Percentiles rank a stretch among this genome's conserved stretches.
Conservation (phyloP, 2,329 filamentous ascomycete species). For the Alternaria sp. region DNA sequence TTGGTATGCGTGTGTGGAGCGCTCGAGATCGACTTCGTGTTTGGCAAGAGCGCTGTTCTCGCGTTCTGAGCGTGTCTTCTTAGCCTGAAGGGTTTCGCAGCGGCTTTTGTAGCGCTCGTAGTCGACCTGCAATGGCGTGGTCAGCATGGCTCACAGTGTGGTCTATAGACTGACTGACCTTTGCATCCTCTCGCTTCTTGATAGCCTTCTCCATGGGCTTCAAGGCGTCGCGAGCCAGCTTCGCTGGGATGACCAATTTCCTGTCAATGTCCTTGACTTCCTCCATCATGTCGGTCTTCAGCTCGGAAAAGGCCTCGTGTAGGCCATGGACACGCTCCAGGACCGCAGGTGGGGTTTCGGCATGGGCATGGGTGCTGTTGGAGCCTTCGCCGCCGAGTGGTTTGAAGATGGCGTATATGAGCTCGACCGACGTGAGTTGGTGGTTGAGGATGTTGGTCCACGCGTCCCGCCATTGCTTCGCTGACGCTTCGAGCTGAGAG, state of each 20-base stretch:
- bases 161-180: constrained; percentile 51
- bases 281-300: constrained; percentile 73
- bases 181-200: constrained; percentile 83
- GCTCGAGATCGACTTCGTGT: constrained; percentile 71
- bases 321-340: constrained; percentile 70
- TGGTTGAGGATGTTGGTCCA: constrained; percentile 76
- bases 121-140: constrained; percentile 63
- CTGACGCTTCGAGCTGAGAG: constrained; percentile 73
- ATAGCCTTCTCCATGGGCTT: constrained; percentile 80
- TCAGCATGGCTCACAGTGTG: constrained; percentile 8
- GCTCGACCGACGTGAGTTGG: constrained; percentile 70
- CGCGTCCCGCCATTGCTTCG: constrained; percentile 77
- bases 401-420: constrained; percentile 76
- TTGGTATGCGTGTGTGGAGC: constrained; percentile 74
- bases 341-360: constrained; percentile 66
- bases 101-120: constrained; percentile 79
- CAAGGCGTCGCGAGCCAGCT: constrained; percentile 71
- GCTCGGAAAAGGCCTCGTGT: constrained; percentile 70
- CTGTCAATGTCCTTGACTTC: constrained; percentile 75
- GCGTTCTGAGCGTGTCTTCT: constrained; percentile 71
- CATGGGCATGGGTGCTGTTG: constrained; percentile 54
- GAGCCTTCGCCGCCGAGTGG: constrained; percentile 73
- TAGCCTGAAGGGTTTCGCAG: constrained; percentile 72
- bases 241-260: constrained; percentile 72
- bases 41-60: constrained; percentile 75